Percentiles rank a stretch among this genome's conserved stretches.
phyloP scores from a whole-genome alignment of 495 filamentous ascomycete genomes.

The Aspergillus haitiensis region DNA sequence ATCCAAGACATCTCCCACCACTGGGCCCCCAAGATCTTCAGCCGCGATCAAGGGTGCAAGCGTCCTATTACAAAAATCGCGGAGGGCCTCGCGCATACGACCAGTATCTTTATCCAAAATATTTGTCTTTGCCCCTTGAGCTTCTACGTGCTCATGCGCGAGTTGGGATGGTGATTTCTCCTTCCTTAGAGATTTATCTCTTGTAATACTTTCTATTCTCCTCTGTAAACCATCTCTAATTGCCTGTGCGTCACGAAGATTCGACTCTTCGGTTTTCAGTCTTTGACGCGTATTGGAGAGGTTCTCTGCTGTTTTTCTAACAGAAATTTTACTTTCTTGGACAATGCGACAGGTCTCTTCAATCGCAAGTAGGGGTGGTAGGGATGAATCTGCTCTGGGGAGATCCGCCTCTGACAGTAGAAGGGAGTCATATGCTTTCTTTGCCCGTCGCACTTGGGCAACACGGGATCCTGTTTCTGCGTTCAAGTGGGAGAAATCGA shows the following conservation, averaged over 20 bases:
- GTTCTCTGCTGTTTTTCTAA: constrained; percentile 53
- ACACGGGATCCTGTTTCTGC: constrained; percentile 49
- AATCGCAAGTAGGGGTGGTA: constrained; percentile 71
- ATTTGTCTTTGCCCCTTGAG: constrained; percentile 58
- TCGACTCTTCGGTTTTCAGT: constrained; percentile 58
- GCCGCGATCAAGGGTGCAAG: constrained; percentile 81
- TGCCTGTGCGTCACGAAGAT: constrained; percentile 58
- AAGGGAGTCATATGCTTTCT: constrained; percentile 62
- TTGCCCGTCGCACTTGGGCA: constrained; percentile 56
- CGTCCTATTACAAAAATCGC: constrained; percentile 70
- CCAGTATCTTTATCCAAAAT: constrained; percentile 56
- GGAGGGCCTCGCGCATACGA: constrained; percentile 59
- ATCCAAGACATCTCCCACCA: constrained; percentile 71
- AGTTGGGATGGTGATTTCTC: constrained; percentile 60
- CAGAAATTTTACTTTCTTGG: constrained; percentile 59
- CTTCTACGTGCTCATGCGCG: constrained; percentile 56
- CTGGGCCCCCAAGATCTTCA: constrained; percentile 82
- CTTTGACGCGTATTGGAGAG: constrained; percentile 54
- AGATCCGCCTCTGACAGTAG: constrained; percentile 61
- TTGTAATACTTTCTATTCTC: constrained; percentile 57
- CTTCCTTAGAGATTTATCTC: constrained; percentile 50
- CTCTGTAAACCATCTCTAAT: constrained; percentile 55
- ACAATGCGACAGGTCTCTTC: constrained; percentile 63
- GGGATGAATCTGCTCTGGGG: constrained; percentile 62
- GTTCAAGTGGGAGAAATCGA: constrained; percentile 42